Evolutionary conservation across 345 rosid genomes (phyloP).

Genomic region (Anacardium occidentale): DNA sequence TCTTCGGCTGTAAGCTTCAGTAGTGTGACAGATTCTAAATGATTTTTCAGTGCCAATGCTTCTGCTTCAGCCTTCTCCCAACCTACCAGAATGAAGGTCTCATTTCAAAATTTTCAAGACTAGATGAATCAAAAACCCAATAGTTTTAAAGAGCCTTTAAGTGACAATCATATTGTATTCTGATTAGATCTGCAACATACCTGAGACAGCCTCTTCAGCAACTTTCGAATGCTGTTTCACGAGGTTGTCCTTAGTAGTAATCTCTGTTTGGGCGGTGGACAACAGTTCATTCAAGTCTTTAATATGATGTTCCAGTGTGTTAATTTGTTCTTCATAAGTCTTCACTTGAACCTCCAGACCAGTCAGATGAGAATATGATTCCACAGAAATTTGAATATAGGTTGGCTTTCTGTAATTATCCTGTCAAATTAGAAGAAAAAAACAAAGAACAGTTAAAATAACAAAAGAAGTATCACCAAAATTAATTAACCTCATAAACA

Average conservation of each 20-base stretch:
- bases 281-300: constrained; percentile 71
- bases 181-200: constrained; percentile 10
- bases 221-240: background rate
- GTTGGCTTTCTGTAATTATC: constrained; percentile 68
- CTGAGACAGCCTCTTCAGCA: background rate
- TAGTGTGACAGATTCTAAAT: constrained; percentile 80
- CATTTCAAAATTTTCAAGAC: background rate
- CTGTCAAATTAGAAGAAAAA: constrained; percentile 36
- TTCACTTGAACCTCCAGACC: constrained; percentile 73
- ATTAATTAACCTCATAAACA: background rate
- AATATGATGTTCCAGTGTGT: constrained; percentile 62
- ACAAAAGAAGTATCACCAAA: background rate
- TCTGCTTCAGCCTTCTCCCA: constrained; percentile 54
- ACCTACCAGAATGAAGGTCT: constrained; percentile 15
- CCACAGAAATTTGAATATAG: constrained; percentile 82
- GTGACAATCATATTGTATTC: background rate
- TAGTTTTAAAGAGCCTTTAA: constrained; percentile 1
- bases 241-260: background rate
- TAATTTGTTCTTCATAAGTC: constrained; percentile 57
- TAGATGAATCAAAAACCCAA: background rate
- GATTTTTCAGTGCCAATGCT: constrained; percentile 78
- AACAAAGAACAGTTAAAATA: background rate
- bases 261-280: constrained; percentile 65
- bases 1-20: constrained; percentile 82
- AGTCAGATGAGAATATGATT: constrained; percentile 69